Evolutionary conservation across 2,329 filamentous ascomycete species (phyloP), one percentile per base, ranked within the genome.

Genomic region (Fusarium algeriense): DNA sequence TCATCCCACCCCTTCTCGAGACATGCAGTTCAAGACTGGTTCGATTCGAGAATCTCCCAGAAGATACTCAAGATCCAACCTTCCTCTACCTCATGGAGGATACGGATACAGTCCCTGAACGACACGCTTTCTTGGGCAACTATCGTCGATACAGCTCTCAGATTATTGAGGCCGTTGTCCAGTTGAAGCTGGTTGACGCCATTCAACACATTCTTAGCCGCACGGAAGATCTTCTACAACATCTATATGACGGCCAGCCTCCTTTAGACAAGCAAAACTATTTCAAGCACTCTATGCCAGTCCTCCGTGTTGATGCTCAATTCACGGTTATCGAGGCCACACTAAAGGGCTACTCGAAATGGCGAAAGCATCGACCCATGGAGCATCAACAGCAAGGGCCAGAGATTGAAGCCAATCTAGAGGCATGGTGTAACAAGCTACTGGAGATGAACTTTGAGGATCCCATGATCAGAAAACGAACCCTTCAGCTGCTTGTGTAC

Each of bases 91-190:
- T 99, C 3, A 87, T 94, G 76, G 95, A 98, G 77, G 96, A 99
- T 78, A 97, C 97, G 60, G 96, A 99, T 77, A 98, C 95, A 0
- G 85, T 95, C 23, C 96, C 96, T 0, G 96, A 99, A 79, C 89
- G 94, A 28, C 96, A 99, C 81, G 94, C 94, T 2, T 99, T 99
- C 79, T 87, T 98, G 14, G 94, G 95, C 7, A 98, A 99, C 78
- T 99, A 99, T 80, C 88, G 96, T 41, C 89, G 96, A 64, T 98
- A 97, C 77, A 96, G 94, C 79, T 90, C 91, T 6, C 91, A 93
- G 65, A 89, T 98, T 30, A 94, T 99, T 60, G 95, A 98, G 81
- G 88, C 88, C 19, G 93, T 98, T 69, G 94, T 97, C 26, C 88
- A 93, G 71, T 88, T 93, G 73, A 92, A 93, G 74, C 90, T 95